phyloP scores from a whole-genome alignment of 306 rosid genomes.

The Inga oerstediana region DNA sequence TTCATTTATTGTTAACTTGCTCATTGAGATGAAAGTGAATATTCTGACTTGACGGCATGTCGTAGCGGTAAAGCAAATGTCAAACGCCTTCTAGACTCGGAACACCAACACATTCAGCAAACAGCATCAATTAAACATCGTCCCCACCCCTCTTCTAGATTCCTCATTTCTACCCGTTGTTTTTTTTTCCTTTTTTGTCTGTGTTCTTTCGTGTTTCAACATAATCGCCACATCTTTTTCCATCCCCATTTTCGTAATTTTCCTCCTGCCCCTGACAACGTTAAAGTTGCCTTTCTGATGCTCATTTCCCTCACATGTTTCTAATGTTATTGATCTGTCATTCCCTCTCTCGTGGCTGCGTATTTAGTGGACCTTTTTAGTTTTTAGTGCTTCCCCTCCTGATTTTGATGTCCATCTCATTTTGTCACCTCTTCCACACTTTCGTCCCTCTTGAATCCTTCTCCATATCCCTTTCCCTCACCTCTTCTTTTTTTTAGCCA shows the following conservation, averaged over 20 bases:
- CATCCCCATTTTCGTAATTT: not conserved
- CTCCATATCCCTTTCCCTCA: not conserved
- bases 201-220: not conserved
- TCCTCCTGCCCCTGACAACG: not conserved
- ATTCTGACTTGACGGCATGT: no score
- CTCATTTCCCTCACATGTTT: conserved; percentile 6
- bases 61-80: no score
- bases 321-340: not conserved
- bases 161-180: no score
- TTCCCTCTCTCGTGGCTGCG: not conserved
- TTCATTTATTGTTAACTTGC: no score
- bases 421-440: not conserved
- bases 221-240: not conserved
- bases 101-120: no score
- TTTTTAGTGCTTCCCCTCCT: not conserved
- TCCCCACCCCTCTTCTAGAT: not conserved
- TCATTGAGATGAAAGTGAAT: no score
- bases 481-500: not conserved
- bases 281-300: not conserved
- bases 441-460: not conserved
- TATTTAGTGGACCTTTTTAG: not conserved
- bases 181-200: not conserved
- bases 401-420: not conserved
- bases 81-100: no score
- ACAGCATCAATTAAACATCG: not conserved